These are phyloP conservation scores for Wallacemonas rigidus DNA, from an alignment of 208 protist species.

Conservation along the genomic window DNA sequence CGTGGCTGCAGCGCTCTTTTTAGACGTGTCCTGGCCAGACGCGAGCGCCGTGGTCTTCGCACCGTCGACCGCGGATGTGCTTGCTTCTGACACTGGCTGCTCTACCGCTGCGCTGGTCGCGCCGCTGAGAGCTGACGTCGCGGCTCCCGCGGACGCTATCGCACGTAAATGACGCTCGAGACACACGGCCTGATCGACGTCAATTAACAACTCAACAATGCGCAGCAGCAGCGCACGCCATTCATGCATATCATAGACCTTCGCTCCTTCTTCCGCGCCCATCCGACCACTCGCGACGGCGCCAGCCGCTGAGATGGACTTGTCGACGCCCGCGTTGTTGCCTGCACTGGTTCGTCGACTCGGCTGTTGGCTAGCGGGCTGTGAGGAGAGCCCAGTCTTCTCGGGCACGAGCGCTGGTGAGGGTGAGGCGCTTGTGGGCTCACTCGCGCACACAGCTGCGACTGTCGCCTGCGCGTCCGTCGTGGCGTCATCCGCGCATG, in stretches of 20 bases:
- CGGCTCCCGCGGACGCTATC: not conserved
- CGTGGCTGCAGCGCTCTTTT: no score
- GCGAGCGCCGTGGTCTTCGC: no score
- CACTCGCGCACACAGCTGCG: not conserved
- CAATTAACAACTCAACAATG: constrained; percentile 55
- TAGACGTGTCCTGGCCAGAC: not conserved
- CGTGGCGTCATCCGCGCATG: constrained; percentile 11
- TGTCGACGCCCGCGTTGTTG: constrained; percentile 7
- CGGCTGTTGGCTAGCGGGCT: not conserved
- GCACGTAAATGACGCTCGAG: constrained; percentile 11
- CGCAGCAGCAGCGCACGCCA: constrained; percentile 53
- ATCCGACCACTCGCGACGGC: not conserved
- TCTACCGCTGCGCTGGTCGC: not conserved
- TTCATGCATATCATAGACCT: constrained; percentile 35
- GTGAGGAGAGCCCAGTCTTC: no score
- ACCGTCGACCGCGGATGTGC: not conserved
- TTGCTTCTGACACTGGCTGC: not conserved
- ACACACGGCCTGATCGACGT: constrained; percentile 41
- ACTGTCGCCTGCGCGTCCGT: not conserved
- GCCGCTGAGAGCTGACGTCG: not conserved
- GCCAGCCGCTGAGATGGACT: not conserved
- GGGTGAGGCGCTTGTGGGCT: no score
- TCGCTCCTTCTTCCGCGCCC: not conserved
- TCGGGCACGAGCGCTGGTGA: no score
- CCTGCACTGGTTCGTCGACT: constrained; percentile 2